Percentiles rank a stretch among this genome's conserved stretches.
These are phyloP conservation scores for Penicillium digitatum DNA, from an alignment of 2,329 filamentous ascomycete genomes.

Conservation along the genomic window DNA sequence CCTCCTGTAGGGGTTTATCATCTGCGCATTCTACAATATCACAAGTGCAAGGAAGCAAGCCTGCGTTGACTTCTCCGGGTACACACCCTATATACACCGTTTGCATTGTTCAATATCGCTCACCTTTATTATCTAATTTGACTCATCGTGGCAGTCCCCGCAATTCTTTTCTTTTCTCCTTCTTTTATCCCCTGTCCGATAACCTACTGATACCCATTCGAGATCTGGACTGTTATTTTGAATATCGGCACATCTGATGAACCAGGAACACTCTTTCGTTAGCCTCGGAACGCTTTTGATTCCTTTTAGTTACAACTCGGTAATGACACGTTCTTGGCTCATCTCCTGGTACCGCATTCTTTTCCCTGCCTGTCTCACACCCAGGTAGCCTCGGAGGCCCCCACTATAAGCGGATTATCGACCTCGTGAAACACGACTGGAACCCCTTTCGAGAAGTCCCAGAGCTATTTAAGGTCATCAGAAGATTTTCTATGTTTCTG, in stretches of 20 bases:
- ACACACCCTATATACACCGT: slow-evolving; percentile 2
- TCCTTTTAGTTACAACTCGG: not conserved
- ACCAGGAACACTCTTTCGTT: not conserved
- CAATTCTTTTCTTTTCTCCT: slow-evolving; percentile 10
- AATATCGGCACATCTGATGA: not conserved
- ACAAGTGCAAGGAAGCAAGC: not conserved
- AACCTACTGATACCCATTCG: not conserved
- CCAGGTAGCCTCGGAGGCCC: not conserved
- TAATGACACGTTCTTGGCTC: not conserved
- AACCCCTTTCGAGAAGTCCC: not conserved
- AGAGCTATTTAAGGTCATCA: not conserved
- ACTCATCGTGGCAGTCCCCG: slow-evolving; percentile 13
- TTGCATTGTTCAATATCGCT: slow-evolving; percentile 17
- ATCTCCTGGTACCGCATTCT: not conserved
- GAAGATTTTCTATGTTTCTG: not conserved
- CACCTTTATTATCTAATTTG: slow-evolving; percentile 10
- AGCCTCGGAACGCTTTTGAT: not conserved
- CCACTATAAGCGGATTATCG: not conserved
- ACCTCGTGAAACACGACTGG: not conserved
- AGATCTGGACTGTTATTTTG: not conserved
- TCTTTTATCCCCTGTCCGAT: not conserved
- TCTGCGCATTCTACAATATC: slow-evolving; percentile 3
- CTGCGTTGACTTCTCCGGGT: not conserved
- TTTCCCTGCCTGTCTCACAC: not conserved
- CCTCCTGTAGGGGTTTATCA: not conserved